Base-by-base conservation (phyloP, 2,329 filamentous ascomycete genomes). In the Epicoccum nigrum region DNA sequence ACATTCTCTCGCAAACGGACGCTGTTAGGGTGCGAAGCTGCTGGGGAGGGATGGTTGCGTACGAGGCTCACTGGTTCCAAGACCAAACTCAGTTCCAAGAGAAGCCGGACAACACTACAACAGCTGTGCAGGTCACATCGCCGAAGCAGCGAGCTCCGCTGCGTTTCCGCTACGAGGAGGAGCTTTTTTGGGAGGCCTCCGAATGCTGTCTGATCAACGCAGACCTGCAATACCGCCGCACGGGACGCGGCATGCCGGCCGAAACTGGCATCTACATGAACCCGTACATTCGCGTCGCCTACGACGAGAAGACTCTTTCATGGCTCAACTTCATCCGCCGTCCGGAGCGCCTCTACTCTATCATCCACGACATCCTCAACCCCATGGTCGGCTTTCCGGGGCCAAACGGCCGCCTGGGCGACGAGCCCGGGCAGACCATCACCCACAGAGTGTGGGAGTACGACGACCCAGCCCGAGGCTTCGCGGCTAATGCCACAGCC, bases 41-140 rank as follows among this genome's bases (percentile, higher is more conserved):
- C 72, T 92, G 88, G 89, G 86, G 87, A 44, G 89, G 89, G 17
- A 90, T 91, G 83, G 86, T 84, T 2, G 83, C 83, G 2, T 86
- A 86, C 71, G 81, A 86, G 64, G 85, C 83, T 1, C 73, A 74
- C 38, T 85, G 82, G 69, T 82, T 87, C 38, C 82, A 85, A 61
- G 73, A 77, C 15, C 54, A 58, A 33, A 16, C 46, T 34, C 28
- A 32, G 7, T 42, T 56, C 13, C 35, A 43, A 17, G 38, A 38
- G 17, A 30, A 33, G 39, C 37, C 41, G 9, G 32, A 48, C 17
- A 40, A 43, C 11, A 44, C 39, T 34, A 72, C 67, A 17, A 55
- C 54, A 27, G 64, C 64, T 51, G 57, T 45, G 9, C 35, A 50
- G 17, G 40, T 45, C 30, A 45, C 25, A 16, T 54, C 50, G 30